Conservation (phyloP, 2,329 filamentous ascomycete species). For the Elsinoe ampelina region DNA sequence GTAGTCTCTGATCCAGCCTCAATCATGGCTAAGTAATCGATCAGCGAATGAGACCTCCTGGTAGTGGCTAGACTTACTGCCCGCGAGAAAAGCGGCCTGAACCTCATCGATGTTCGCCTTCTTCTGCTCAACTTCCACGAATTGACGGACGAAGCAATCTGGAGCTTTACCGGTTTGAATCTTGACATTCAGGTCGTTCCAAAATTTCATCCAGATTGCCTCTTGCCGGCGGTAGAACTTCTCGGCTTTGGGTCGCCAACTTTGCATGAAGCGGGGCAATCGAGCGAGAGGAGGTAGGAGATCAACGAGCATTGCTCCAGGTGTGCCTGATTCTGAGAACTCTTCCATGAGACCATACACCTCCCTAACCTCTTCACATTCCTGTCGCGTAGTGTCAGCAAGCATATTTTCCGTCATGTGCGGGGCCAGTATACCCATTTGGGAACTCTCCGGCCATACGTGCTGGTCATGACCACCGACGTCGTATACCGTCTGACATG, state of each 20-base stretch:
- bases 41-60: background rate
- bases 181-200: constrained; percentile 24
- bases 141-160: constrained; percentile 29
- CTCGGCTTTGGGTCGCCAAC: constrained; percentile 25
- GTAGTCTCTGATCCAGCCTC: constrained; percentile 35
- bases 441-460: constrained; percentile 27
- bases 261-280: constrained; percentile 25
- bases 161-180: constrained; percentile 27
- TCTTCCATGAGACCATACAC: constrained; percentile 30
- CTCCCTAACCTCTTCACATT: constrained; percentile 26
- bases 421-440: constrained; percentile 18
- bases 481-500: constrained; percentile 24
- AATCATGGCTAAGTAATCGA: constrained; percentile 20
- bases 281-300: constrained; percentile 24
- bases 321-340: constrained; percentile 25
- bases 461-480: constrained; percentile 30
- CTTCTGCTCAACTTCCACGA: constrained; percentile 31
- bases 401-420: too few relatives aligned
- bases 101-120: constrained; percentile 28
- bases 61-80: constrained; percentile 15
- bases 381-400: constrained; percentile 1
- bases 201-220: constrained; percentile 28
- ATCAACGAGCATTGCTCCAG: constrained; percentile 27
- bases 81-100: constrained; percentile 29
- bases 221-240: constrained; percentile 27